Base-by-base conservation (phyloP, 352 stramenopile genomes). In the Globisporangium orthogonon region DNA sequence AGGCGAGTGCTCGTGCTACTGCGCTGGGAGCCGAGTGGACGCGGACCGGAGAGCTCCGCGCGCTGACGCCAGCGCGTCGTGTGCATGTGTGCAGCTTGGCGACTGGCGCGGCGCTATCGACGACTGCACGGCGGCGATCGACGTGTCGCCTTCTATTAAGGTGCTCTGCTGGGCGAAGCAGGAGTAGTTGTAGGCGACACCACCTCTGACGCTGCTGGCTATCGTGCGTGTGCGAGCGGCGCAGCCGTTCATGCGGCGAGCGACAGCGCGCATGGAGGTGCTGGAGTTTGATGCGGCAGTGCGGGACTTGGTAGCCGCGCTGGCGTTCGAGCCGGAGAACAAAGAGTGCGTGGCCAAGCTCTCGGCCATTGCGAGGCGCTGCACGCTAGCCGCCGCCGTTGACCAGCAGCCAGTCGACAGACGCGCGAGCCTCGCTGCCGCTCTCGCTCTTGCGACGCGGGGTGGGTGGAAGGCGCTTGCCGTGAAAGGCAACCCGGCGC, bases 401-500 rank as follows among this genome's bases (percentile, higher is more conserved):
- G n/a, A 7, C 4, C 10, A 33, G 9, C 17, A 17, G 28, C 3
- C 10, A 29, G 23, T 30, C 13, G 11, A 49, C 33, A 44, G 67
- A 6, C 55, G 23, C 49, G 67, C 76, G 18, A 59, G 53, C 4
- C 17, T 73, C 15, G 52, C 61, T 53, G 78, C 76, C 15, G 61
- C 56, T 7, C 49, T 77, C 7, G 54, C 79, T 17, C 28, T 71
- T 2, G 68, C 70, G 14, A 63, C 73, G 40, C 65, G 68, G 44
- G 48, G 68, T n/a, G 80, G 80, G 5, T 91, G 80, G 80, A 55
- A 52, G 11, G 41, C 58, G 0, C 57, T 70, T 29, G 45, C 66
- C 17, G 74, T 91, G 4, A 73, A 74, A 62, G 80, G 80, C 2
- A 91, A 91, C 30, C 80, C 80, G 29, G 73, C 74, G n/a, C 80